A percentile compares a stretch with the other conserved stretches of the same genome.
Conservation (phyloP, 305 asterid genomes). For the Fraxinus floribunda region DNA sequence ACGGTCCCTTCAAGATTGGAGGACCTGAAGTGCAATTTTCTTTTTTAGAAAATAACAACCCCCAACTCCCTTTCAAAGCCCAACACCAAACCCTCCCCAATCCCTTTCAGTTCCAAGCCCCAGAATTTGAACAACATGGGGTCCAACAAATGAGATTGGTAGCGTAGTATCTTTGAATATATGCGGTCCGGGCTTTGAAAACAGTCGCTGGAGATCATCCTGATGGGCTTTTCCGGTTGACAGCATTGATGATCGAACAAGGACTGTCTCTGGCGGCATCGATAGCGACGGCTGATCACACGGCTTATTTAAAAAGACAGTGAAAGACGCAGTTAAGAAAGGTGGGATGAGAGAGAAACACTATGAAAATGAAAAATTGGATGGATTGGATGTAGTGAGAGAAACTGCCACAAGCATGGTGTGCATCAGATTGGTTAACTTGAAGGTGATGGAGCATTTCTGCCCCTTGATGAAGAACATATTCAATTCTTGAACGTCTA, state of each 20-base stretch:
- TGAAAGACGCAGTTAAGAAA: constrained; percentile 47
- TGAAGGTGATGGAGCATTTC: constrained; percentile 51
- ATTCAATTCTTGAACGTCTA: constrained; percentile 45
- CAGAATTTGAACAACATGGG: constrained; percentile 33
- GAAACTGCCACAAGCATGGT: constrained; percentile 81
- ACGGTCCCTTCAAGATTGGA: too few relatives aligned
- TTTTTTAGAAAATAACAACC: too few relatives aligned
- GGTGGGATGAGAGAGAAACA: constrained; percentile 59
- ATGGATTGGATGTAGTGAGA: constrained; percentile 50
- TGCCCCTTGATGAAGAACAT: constrained; percentile 45
- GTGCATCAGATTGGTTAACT: constrained; percentile 68
- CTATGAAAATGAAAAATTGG: constrained; percentile 44
- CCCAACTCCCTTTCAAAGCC: too few relatives aligned
- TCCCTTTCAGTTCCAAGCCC: too few relatives aligned
- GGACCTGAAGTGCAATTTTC: too few relatives aligned
- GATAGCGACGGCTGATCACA: constrained; percentile 48
- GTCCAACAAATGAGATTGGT: constrained; percentile 54
- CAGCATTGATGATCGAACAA: constrained; percentile 62
- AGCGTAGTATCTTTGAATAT: constrained; percentile 63
- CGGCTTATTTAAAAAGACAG: constrained; percentile 31
- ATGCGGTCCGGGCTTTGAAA: constrained; percentile 62
- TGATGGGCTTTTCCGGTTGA: constrained; percentile 65
- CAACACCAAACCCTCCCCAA: too few relatives aligned
- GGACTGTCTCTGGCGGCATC: constrained; percentile 38
- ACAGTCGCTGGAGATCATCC: constrained; percentile 59